phyloP scores from a whole-genome alignment of 768 basidiomycete species.

The Trametes villosa region DNA sequence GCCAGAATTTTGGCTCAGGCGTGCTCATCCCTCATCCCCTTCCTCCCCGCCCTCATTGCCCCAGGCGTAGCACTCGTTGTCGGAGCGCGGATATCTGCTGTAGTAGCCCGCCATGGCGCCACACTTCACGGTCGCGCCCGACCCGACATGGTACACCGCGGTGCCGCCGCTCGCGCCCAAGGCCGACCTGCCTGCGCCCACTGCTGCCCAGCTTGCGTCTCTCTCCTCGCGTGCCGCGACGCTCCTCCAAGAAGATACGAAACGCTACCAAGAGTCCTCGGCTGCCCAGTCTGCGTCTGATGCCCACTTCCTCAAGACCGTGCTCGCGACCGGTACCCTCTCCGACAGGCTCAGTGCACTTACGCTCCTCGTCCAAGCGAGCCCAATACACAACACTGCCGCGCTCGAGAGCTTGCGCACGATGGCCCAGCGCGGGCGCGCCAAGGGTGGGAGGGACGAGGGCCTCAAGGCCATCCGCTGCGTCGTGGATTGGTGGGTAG shows the following conservation, averaged over 20 bases:
- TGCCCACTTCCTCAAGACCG: conserved; percentile 78
- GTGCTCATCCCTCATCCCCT: too few relatives aligned
- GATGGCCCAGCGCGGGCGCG: conserved; percentile 79
- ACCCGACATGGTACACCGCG: conserved; percentile 59
- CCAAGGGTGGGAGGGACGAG: conserved; percentile 92
- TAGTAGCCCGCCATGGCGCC: neutral
- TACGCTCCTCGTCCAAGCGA: conserved; percentile 85
- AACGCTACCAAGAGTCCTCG: conserved; percentile 54
- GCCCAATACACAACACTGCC: conserved; percentile 83
- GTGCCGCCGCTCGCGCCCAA: conserved; percentile 44
- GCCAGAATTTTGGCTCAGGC: too few relatives aligned
- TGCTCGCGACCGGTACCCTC: conserved; percentile 86
- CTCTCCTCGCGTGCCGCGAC: conserved; percentile 50
- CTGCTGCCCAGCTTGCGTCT: conserved; percentile 48
- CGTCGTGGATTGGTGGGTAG: conserved; percentile 97
- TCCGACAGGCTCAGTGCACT: conserved; percentile 91
- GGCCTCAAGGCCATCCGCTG: conserved; percentile 88
- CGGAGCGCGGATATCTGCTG: too few relatives aligned
- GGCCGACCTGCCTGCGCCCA: conserved; percentile 36
- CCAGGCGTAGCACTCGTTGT: too few relatives aligned
- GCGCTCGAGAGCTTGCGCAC: conserved; percentile 75
- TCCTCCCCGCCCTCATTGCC: too few relatives aligned
- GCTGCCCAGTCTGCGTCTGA: conserved; percentile 64
- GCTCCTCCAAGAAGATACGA: conserved; percentile 49
- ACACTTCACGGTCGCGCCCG: conserved; percentile 35